A percentile compares a stretch with the other conserved stretches of the same genome.
Conservation (phyloP, 148 eudicot genomes). For the Fagopyrum esculentum region DNA sequence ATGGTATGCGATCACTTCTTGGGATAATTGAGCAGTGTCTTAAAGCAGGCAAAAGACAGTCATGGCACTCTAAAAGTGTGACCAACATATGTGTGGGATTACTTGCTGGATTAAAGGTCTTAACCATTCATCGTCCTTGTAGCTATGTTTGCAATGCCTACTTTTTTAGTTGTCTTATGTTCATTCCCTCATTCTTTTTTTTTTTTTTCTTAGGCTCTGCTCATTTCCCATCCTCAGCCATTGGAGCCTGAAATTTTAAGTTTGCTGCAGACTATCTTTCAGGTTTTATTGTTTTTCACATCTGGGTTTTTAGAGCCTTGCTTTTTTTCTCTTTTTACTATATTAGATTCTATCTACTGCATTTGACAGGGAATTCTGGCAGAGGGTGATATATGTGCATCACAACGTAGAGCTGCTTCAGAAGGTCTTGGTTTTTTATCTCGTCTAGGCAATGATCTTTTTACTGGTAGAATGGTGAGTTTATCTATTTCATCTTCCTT, state of each 20-base stretch:
- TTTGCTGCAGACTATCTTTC: conserved; percentile 77
- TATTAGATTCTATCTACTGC: background rate
- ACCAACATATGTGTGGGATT: conserved; percentile 88
- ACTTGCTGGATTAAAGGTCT: conserved; percentile 91
- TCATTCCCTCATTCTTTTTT: conserved; percentile 1
- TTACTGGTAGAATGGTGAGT: conserved; percentile 90
- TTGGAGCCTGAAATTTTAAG: conserved; percentile 63
- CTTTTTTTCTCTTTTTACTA: background rate
- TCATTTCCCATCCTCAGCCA: conserved; percentile 72
- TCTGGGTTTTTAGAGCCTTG: background rate
- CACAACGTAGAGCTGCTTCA: conserved; percentile 88
- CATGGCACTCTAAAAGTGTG: conserved; percentile 68
- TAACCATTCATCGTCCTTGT: conserved; percentile 14
- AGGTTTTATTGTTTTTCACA: conserved; percentile 37
- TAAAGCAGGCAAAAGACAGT: conserved; percentile 71
- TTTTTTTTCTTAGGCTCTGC: conserved; percentile 54
- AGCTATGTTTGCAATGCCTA: background rate
- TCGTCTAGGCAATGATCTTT: conserved; percentile 82
- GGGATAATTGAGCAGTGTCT: conserved; percentile 74
- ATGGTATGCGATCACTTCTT: conserved; percentile 75
- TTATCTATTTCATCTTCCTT: conserved; percentile 12
- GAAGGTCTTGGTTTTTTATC: conserved; percentile 96
- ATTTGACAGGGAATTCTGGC: conserved; percentile 66
- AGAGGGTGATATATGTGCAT: conserved; percentile 85
- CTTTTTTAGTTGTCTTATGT: conserved; percentile 4